Evolutionary conservation across 129 eudicot genomes (phyloP), one percentile per base, ranked within the genome.

Genomic region (Daucus carota): DNA sequence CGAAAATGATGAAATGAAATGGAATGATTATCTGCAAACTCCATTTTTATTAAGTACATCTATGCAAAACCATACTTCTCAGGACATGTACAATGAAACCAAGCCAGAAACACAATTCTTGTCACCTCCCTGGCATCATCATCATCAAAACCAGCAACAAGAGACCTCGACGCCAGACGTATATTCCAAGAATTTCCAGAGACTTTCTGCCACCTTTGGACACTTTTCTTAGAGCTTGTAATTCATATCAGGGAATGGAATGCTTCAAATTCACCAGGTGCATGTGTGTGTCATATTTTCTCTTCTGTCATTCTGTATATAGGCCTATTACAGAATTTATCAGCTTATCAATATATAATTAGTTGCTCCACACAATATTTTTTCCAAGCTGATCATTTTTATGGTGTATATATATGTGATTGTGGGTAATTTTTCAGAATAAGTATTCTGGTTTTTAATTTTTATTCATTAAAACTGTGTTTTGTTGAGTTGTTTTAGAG

Each of bases 21-120:
- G 97, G 97, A 80, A 81, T 8, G 97, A 93, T 29, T 93, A 84
- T 89, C 78, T 93, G 1, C 89, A 88, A 34, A 73, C 87, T 34
- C 93, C 93, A 28, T 84, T 85, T 76, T 38, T 89, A 18, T 60
- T 32, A 63, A 63, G 90, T 47, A 83, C 80, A 47, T 34, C 85
- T 43, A 47, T 47, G 75, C 87, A 86, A 8, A 68, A 68, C 42
- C 88, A 81, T 22, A 76, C 29, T 47, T 47, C 45, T 60, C 86
- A 68, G 12, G 80, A 77, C 63, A 52, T 74, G 32, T 79, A 74
- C 43, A 22, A 70, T 24, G 96, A 87, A 42, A 78, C 75, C 6
- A 90, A 85, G 86, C 83, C 85, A 6, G 86, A 84, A 57, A 76
- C 79, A n/a, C 79, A 80, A 10, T 80, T 80, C 74, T 80, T 31